Evolutionary conservation across 2,329 filamentous ascomycete genomes (phyloP).

Genomic region (Arthrobotrys entomopaga): DNA sequence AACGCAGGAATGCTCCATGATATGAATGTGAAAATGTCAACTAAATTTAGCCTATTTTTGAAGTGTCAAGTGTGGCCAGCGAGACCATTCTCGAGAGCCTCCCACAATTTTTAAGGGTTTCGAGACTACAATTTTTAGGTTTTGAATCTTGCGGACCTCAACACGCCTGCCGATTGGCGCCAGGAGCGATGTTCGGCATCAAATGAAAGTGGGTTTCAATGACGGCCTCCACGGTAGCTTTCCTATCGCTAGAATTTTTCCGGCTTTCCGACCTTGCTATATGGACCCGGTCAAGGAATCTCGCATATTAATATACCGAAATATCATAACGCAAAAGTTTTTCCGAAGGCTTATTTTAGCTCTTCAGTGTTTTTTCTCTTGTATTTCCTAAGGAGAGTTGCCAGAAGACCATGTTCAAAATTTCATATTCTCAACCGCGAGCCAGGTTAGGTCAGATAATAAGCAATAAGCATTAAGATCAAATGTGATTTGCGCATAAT

Average conservation of each 20-base stretch:
- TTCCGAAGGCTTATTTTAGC: conserved; percentile 21
- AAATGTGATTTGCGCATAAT: conserved; percentile 29
- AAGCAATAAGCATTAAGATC: conserved; percentile 22
- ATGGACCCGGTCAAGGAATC: not conserved
- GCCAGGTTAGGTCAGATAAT: conserved; percentile 8
- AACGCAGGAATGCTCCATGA: no score
- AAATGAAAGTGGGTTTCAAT: conserved; percentile 25
- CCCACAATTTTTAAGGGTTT: no score
- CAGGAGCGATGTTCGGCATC: not conserved
- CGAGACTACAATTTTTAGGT: no score
- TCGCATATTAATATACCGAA: not conserved
- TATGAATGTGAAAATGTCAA: no score
- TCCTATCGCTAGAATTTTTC: conserved; percentile 34
- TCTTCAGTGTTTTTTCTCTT: conserved; percentile 6
- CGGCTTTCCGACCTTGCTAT: not conserved
- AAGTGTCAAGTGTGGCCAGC: no score
- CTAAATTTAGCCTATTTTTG: no score
- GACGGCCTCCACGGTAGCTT: not conserved
- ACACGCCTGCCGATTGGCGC: no score
- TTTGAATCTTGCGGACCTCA: no score
- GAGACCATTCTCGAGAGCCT: no score
- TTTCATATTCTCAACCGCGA: conserved; percentile 9
- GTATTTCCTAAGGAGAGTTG: conserved; percentile 4
- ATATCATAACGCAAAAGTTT: conserved; percentile 42
- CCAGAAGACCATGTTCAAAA: conserved; percentile 19